phyloP scores from a whole-genome alignment of 805 yeast species.

The Candida mattraensis region DNA sequence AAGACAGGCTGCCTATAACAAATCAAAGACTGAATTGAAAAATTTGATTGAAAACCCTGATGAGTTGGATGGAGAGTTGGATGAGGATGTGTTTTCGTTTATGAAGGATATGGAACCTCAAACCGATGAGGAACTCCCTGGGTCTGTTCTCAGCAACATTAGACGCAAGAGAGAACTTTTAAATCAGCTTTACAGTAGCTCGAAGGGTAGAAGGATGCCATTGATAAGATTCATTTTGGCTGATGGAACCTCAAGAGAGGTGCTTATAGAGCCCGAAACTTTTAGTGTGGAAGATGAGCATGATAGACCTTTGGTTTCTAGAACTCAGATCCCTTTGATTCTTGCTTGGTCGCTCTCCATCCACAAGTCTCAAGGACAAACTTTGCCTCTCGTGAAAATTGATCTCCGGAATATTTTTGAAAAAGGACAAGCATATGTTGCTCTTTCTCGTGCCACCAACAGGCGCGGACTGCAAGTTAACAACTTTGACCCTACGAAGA shows the following conservation, averaged over 20 bases:
- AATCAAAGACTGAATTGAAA: constrained; percentile 17
- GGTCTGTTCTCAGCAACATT: constrained; percentile 32
- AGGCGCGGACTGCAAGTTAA: constrained; percentile 80
- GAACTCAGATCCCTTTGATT: constrained; percentile 82
- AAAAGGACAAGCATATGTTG: constrained; percentile 95
- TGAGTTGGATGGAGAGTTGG: constrained; percentile 30
- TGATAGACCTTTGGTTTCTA: constrained; percentile 63
- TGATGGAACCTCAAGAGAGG: constrained; percentile 72
- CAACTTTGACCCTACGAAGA: constrained; percentile 64
- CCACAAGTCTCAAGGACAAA: constrained; percentile 95
- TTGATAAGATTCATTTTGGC: constrained; percentile 73
- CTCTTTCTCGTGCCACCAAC: constrained; percentile 79
- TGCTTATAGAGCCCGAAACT: constrained; percentile 75
- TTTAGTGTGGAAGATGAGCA: constrained; percentile 80
- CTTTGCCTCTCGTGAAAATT: constrained; percentile 72
- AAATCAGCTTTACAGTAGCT: constrained; percentile 41
- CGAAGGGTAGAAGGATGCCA: constrained; percentile 58
- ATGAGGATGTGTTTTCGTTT: constrained; percentile 52
- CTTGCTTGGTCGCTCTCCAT: constrained; percentile 97
- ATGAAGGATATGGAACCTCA: constrained; percentile 27
- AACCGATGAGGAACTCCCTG: constrained; percentile 13
- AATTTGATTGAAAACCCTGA: constrained; percentile 21
- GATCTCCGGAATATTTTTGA: constrained; percentile 79
- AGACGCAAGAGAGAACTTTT: constrained; percentile 49
- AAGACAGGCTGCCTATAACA: constrained; percentile 12